These are phyloP conservation scores for Panaeolus papilionaceus DNA, from an alignment of 768 basidiomycete genomes.

Conservation along the genomic window DNA sequence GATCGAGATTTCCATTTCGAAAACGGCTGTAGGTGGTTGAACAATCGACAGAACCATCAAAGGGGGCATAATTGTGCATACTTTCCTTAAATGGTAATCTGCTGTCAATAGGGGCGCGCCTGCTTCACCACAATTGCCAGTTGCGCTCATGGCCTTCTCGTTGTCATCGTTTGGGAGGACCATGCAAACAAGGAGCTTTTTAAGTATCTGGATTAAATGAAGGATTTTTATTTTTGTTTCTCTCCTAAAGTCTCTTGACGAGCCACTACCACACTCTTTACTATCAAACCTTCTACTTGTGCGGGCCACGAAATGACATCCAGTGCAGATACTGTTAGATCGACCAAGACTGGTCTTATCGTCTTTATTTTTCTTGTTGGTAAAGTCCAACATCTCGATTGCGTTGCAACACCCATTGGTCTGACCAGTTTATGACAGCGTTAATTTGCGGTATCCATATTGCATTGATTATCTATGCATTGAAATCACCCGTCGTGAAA, in stretches of 20 bases:
- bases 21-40: neutral
- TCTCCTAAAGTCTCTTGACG: neutral
- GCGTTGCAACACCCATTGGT: neutral
- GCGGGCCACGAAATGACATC: slow-evolving; percentile 1
- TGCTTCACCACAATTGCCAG: neutral
- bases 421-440: neutral
- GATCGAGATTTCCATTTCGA: slow-evolving; percentile 3
- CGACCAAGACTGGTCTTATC: neutral
- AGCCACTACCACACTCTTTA: neutral
- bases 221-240: neutral
- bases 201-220: neutral
- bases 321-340: neutral
- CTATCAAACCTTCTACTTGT: neutral
- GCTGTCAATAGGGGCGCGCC: neutral
- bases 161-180: neutral
- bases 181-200: neutral
- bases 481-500: neutral
- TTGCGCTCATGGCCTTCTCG: neutral
- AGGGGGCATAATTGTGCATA: slow-evolving; percentile 8
- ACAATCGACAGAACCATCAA: neutral
- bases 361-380: neutral
- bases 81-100: slow-evolving; percentile 4
- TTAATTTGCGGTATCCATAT: neutral
- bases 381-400: neutral
- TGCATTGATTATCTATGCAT: neutral